Percentiles rank a stretch among this genome's conserved stretches.
phyloP scores from a whole-genome alignment of 78 protist species.

The Dictyostelium firmibasis region DNA sequence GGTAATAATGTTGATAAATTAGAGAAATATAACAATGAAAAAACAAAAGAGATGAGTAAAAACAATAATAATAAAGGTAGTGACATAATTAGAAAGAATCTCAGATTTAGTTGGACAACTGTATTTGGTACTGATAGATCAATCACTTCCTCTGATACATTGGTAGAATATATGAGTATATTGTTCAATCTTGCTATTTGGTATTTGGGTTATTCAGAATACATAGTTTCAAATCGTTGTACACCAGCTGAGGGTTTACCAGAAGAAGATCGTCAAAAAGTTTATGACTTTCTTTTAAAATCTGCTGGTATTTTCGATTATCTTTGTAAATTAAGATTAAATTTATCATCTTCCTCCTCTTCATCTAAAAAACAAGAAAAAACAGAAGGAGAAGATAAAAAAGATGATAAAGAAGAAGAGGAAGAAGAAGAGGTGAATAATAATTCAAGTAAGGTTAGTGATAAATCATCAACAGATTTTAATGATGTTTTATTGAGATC shows the following conservation, averaged over 20 bases:
- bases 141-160: background rate
- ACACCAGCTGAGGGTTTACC: background rate
- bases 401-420: background rate
- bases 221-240: constrained; percentile 5
- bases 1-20: too few relatives aligned
- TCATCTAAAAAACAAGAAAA: background rate
- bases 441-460: too few relatives aligned
- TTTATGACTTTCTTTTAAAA: constrained; percentile 49
- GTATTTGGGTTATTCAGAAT: constrained; percentile 70
- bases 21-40: background rate
- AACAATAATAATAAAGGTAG: background rate
- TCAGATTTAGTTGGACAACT: constrained; percentile 49
- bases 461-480: constrained; percentile 21
- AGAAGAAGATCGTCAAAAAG: constrained; percentile 19
- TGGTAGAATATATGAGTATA: constrained; percentile 14
- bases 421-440: background rate
- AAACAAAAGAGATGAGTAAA: too few relatives aligned
- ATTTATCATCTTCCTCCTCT: background rate
- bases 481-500: constrained; percentile 2
- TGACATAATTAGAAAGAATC: constrained; percentile 30
- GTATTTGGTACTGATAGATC: constrained; percentile 17
- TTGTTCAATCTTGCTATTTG: constrained; percentile 46
- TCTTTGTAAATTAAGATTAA: background rate
- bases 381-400: background rate
- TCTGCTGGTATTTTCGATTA: constrained; percentile 58